Percentiles rank a stretch among this genome's conserved stretches.
Conservation (phyloP, 805 yeast genomes). For the Kuraishia molischiana region DNA sequence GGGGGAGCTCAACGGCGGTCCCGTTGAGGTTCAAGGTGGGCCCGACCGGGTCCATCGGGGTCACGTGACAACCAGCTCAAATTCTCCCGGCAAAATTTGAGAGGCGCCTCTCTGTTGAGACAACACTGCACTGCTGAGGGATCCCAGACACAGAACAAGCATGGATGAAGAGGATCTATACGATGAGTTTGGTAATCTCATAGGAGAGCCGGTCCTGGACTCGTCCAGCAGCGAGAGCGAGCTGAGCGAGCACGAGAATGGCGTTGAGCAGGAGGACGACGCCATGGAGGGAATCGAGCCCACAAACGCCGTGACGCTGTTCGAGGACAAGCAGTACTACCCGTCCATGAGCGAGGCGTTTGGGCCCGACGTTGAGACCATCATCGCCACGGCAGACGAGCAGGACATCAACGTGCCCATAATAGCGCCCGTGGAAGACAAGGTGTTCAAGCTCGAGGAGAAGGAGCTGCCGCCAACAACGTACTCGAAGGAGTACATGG, state of each 20-base stretch:
- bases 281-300: constrained; percentile 7
- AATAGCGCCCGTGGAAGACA: constrained; percentile 38
- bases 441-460: constrained; percentile 39
- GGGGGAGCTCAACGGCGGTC: no score
- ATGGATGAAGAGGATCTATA: constrained; percentile 56
- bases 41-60: no score
- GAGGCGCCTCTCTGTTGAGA: no score
- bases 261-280: constrained; percentile 9
- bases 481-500: constrained; percentile 57
- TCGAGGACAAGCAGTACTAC: constrained; percentile 35
- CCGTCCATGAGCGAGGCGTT: constrained; percentile 33
- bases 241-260: constrained; percentile 15
- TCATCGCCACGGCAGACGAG: constrained; percentile 39
- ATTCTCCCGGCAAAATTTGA: no score
- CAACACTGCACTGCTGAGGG: neutral
- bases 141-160: neutral
- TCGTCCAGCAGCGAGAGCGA: neutral
- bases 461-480: constrained; percentile 43
- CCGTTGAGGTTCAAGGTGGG: no score
- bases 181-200: constrained; percentile 75
- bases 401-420: constrained; percentile 49
- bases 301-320: constrained; percentile 22
- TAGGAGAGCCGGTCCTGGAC: constrained; percentile 24
- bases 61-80: no score
- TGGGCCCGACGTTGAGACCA: constrained; percentile 57